A percentile compares a stretch with the other conserved stretches of the same genome.
Evolutionary conservation across 2,329 filamentous ascomycete genomes (phyloP).

Genomic region (Xylaria sp.): DNA sequence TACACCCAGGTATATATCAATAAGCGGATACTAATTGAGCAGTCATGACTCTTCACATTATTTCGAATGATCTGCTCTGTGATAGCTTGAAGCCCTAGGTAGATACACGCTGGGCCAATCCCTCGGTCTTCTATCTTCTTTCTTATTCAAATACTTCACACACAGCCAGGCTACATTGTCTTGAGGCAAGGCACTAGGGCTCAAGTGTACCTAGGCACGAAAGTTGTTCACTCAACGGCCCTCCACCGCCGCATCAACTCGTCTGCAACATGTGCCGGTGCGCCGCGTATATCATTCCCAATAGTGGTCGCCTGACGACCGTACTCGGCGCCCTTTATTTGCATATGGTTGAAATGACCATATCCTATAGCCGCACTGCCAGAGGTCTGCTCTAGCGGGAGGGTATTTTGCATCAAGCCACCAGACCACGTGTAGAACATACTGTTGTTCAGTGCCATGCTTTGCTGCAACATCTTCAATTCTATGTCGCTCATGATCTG

Average conservation of each 20-base stretch:
- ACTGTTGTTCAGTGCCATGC: slow-evolving; percentile 9
- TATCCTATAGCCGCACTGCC: slow-evolving; percentile 17
- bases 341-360: slow-evolving; percentile 29
- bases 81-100: not conserved
- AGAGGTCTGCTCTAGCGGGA: slow-evolving; percentile 20
- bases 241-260: slow-evolving; percentile 29
- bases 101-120: not conserved
- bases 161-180: not conserved
- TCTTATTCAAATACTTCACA: not conserved
- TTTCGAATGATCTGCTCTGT: not conserved
- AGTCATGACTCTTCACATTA: not conserved
- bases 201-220: not conserved
- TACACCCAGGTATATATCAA: too few relatives aligned
- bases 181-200: not conserved
- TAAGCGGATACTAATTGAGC: not conserved
- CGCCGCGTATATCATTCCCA: slow-evolving; percentile 22
- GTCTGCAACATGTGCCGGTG: slow-evolving; percentile 21
- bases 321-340: slow-evolving; percentile 33
- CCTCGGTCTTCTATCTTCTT: not conserved
- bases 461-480: slow-evolving; percentile 9
- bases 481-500: slow-evolving; percentile 16
- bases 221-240: slow-evolving; percentile 25
- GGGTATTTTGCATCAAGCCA: slow-evolving; percentile 17
- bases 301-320: slow-evolving; percentile 20
- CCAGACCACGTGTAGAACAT: slow-evolving; percentile 23